These are phyloP conservation scores for Tricholoma hemisulphureum DNA, from an alignment of 768 basidiomycete species.

Conservation along the genomic window DNA sequence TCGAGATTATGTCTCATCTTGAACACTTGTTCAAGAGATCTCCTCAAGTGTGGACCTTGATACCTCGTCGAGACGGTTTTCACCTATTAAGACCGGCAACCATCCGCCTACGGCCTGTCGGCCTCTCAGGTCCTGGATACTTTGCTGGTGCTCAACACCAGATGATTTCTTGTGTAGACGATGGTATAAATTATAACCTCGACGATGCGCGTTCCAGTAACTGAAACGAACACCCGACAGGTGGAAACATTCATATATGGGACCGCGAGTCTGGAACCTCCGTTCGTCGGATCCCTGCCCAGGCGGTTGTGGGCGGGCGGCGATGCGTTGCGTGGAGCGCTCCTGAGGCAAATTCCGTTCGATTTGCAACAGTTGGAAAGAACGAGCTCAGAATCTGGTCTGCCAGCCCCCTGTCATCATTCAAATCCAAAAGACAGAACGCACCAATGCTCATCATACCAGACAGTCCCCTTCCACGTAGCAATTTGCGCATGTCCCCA, in stretches of 20 bases:
- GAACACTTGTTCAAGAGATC: not conserved
- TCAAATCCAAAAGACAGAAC: not conserved
- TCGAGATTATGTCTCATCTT: not conserved
- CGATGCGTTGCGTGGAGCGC: not conserved
- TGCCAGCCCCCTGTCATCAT: too few relatives aligned
- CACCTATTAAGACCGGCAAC: not conserved
- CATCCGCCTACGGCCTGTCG: not conserved
- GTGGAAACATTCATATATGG: not conserved
- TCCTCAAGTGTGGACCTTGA: constrained; percentile 1
- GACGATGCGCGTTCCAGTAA: not conserved
- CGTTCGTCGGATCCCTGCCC: not conserved
- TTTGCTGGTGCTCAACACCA: constrained; percentile 2
- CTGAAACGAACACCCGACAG: too few relatives aligned
- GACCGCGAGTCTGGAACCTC: not conserved
- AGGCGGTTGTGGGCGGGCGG: not conserved
- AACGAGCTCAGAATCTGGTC: not conserved
- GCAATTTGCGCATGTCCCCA: too few relatives aligned
- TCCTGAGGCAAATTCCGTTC: not conserved
- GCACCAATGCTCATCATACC: not conserved
- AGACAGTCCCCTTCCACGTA: too few relatives aligned
- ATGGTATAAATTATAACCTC: not conserved
- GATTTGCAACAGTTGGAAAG: not conserved
- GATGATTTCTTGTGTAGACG: not conserved
- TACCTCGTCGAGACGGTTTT: not conserved
- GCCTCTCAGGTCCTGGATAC: not conserved